These are phyloP conservation scores for Anisodus acutangulus DNA, from an alignment of 257 asterid species.

Conservation along the genomic window DNA sequence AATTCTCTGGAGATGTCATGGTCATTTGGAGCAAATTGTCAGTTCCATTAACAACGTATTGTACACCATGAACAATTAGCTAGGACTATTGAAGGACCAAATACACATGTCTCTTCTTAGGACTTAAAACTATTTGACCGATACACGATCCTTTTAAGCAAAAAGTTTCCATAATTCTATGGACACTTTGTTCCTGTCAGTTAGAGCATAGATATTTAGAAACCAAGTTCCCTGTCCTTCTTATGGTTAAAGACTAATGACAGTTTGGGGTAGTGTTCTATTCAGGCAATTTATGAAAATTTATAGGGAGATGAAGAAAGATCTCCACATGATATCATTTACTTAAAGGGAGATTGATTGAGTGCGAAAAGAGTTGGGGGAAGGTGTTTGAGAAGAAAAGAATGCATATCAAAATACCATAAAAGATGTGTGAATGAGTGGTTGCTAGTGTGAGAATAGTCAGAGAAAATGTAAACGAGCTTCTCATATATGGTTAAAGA, in stretches of 20 bases:
- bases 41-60: background rate
- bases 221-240: background rate
- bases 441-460: background rate
- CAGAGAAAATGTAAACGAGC: background rate
- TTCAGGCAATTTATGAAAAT: background rate
- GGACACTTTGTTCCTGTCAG: background rate
- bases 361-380: background rate
- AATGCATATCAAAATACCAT: background rate
- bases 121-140: background rate
- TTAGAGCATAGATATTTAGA: background rate
- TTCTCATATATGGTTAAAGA: background rate
- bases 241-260: background rate
- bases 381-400: background rate
- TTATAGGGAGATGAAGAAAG: background rate
- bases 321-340: background rate
- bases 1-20: background rate
- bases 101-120: background rate
- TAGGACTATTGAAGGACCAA: constrained; percentile 5
- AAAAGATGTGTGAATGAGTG: background rate
- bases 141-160: background rate
- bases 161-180: background rate
- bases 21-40: background rate
- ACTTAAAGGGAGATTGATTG: background rate
- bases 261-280: background rate
- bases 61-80: background rate